Conservation (phyloP, 192 early-diverging fungal species). For the Coemansia pectinata region DNA sequence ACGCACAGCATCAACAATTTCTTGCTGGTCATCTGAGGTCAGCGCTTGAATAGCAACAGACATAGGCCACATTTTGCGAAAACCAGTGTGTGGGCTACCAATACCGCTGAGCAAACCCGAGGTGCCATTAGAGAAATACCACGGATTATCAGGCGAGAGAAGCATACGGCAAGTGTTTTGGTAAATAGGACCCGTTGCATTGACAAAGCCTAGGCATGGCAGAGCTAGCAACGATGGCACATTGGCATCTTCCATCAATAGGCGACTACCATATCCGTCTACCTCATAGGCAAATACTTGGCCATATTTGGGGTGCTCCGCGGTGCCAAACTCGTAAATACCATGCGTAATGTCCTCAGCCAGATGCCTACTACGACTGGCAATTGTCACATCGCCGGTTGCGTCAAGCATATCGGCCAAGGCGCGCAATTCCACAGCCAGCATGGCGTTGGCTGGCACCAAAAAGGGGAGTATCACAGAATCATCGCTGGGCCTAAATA, state of each 20-base stretch:
- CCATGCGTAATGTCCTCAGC: conserved; percentile 54
- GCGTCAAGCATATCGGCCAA: conserved; percentile 41
- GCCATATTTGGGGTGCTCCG: conserved; percentile 53
- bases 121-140: conserved; percentile 56
- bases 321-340: conserved; percentile 50
- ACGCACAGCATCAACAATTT: conserved; percentile 41
- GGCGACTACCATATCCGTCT: conserved; percentile 60
- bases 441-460: conserved; percentile 66
- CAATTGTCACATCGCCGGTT: conserved; percentile 5
- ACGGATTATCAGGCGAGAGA: conserved; percentile 59
- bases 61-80: conserved; percentile 62
- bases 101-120: conserved; percentile 37
- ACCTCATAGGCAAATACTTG: conserved; percentile 62
- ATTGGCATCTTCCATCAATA: conserved; percentile 70
- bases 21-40: conserved; percentile 41
- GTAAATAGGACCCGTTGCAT: conserved; percentile 52
- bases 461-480: conserved; percentile 59
- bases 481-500: conserved; percentile 65
- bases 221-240: conserved; percentile 61
- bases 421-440: conserved; percentile 55
- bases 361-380: conserved; percentile 20
- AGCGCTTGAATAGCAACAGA: conserved; percentile 53
- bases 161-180: conserved; percentile 55
- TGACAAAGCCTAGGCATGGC: conserved; percentile 60
- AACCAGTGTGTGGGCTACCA: conserved; percentile 59